These are phyloP conservation scores for Tolypocladium tropicale DNA, from an alignment of 2,329 filamentous ascomycete genomes.

Conservation along the genomic window DNA sequence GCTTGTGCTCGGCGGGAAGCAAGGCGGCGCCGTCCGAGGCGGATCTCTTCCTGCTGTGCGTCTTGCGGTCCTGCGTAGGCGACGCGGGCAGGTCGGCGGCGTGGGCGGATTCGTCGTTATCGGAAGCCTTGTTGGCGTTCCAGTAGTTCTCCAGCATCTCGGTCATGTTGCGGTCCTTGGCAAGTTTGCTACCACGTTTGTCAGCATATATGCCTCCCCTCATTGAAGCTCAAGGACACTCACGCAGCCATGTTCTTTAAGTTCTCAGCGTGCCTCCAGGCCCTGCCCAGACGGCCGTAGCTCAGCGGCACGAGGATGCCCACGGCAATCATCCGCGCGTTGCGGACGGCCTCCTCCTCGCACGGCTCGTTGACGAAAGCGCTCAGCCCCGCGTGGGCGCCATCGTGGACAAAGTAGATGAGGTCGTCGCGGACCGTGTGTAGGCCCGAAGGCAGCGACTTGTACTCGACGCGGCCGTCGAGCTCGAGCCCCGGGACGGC, in stretches of 20 bases:
- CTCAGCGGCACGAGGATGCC: slow-evolving; percentile 80
- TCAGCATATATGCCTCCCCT: neutral
- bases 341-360: slow-evolving; percentile 63
- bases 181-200: slow-evolving; percentile 39
- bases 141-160: slow-evolving; percentile 70
- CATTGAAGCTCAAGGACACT: slow-evolving; percentile 8
- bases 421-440: slow-evolving; percentile 84
- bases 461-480: slow-evolving; percentile 88
- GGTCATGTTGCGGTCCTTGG: slow-evolving; percentile 52
- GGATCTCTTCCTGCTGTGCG: slow-evolving; percentile 46
- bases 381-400: slow-evolving; percentile 74
- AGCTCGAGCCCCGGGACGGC: slow-evolving; percentile 60
- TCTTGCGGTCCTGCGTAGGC: slow-evolving; percentile 23
- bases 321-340: slow-evolving; percentile 88
- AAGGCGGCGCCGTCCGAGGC: slow-evolving; percentile 51
- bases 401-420: slow-evolving; percentile 84
- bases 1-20: slow-evolving; percentile 49
- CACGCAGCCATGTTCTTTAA: slow-evolving; percentile 68
- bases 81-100: slow-evolving; percentile 23
- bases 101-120: slow-evolving; percentile 20
- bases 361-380: slow-evolving; percentile 82
- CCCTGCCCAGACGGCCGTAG: slow-evolving; percentile 74
- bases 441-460: slow-evolving; percentile 84
- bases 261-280: slow-evolving; percentile 75
- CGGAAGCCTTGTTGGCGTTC: slow-evolving; percentile 39